phyloP scores from a whole-genome alignment of 768 basidiomycete species.

The Tricholoma sp. region DNA sequence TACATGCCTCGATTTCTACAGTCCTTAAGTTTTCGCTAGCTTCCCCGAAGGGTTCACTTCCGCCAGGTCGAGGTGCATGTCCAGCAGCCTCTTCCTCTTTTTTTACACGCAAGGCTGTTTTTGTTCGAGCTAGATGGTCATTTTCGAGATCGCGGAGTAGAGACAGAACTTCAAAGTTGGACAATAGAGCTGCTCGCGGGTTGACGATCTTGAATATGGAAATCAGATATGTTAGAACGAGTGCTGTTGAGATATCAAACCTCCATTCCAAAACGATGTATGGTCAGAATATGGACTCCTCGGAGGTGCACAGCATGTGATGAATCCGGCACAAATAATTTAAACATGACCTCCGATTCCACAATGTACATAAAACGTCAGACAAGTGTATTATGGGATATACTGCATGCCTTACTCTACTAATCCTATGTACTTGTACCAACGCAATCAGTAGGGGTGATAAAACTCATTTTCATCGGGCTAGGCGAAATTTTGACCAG shows the following conservation, averaged over 20 bases:
- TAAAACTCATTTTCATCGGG: no score
- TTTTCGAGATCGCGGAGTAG: slow-evolving; percentile 73
- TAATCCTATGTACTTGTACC: no score
- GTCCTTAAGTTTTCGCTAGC: slow-evolving; percentile 80
- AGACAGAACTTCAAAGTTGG: slow-evolving; percentile 81
- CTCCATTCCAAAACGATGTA: not conserved
- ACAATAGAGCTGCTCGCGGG: slow-evolving; percentile 72
- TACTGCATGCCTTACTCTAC: no score
- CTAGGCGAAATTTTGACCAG: no score
- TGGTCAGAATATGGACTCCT: no score
- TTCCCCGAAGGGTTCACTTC: slow-evolving; percentile 27
- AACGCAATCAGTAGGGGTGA: no score
- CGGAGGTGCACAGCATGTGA: no score
- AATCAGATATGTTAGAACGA: not conserved
- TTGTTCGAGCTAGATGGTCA: slow-evolving; percentile 66
- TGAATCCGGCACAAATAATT: no score
- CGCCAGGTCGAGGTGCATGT: slow-evolving; percentile 4
- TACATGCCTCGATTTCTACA: slow-evolving; percentile 75
- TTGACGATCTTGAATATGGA: slow-evolving; percentile 50
- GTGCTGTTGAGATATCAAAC: not conserved
- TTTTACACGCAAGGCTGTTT: slow-evolving; percentile 67
- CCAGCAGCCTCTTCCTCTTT: slow-evolving; percentile 66
- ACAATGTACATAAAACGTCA: no score
- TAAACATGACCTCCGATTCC: no score
- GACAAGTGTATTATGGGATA: no score